Evolutionary conservation across 2,329 filamentous ascomycete genomes (phyloP), one percentile per base, ranked within the genome.

Genomic region (Sphaerulina populicola): DNA sequence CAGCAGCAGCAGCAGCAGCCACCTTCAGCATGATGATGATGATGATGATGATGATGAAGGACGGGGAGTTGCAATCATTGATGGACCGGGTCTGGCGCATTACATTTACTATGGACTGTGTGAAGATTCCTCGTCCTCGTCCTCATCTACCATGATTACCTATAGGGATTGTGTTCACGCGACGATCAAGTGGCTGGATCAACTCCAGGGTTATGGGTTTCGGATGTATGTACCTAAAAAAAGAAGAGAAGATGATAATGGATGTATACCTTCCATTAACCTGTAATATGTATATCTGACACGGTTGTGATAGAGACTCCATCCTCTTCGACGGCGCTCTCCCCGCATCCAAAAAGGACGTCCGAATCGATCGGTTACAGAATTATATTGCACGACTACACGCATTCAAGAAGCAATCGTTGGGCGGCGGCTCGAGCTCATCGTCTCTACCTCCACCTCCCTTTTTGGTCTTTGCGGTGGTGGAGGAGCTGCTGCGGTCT

Each of bases 281-380:
- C n/a, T n/a, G n/a, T n/a, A n/a, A n/a, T 27, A 27, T 39, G 49
- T 30, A 29, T 38, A 42, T 40, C 29, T 3, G 47, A 10, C 2
- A 7, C 58, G 14, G 2, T n/a, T 10, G 10, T n/a, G n/a, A n/a
- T n/a, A 86, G 82, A 58, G 71, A 79, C 52, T 80, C 76, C 42
- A 85, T 96, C 47, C 89, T 85, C 65, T 96, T 97, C 61, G 91
- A 97, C 66, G 89, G 89, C 11, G 83, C 80, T 50, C 74, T 97
- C 1, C 91, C 91, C 0, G 52, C 66, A 0, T 68, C 73, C 4
- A 95, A 95, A 64, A 74, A 76, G 31, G 65, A 70, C 0, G 79
- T 81, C 6, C 78, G 88, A 4, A 69, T 82, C 45, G 67, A 76
- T 8, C 77, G 88, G 31, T 72, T 86, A 33, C 71, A 80, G 44